Percentiles rank a stretch among this genome's conserved stretches.
These are phyloP conservation scores for Podila epigama DNA, from an alignment of 192 early-diverging fungal genomes.

Conservation along the genomic window DNA sequence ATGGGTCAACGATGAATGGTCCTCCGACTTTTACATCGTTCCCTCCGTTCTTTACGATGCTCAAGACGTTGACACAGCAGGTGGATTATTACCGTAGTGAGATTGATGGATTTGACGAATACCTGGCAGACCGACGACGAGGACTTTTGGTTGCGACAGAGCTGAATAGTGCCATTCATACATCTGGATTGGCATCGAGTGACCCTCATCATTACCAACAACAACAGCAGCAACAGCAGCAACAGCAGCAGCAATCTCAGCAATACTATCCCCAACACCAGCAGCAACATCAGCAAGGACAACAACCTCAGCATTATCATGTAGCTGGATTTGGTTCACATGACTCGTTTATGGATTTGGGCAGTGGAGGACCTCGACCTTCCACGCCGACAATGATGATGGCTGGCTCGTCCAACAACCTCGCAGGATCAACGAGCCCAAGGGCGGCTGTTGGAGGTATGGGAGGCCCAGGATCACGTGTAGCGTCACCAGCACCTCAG, in stretches of 20 bases:
- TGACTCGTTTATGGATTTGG: conserved; percentile 30
- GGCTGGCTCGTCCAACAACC: conserved; percentile 45
- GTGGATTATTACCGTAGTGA: conserved; percentile 68
- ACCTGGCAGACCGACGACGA: conserved; percentile 61
- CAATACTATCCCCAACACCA: conserved; percentile 45
- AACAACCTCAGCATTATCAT: background rate
- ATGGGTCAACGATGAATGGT: conserved; percentile 15
- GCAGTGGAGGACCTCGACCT: conserved; percentile 28
- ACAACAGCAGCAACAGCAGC: conserved; percentile 14
- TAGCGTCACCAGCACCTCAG: conserved; percentile 10
- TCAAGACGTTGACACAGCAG: conserved; percentile 69
- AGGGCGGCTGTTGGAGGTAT: conserved; percentile 4
- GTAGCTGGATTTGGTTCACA: conserved; percentile 47
- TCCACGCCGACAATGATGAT: conserved; percentile 51
- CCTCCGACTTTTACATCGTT: conserved; percentile 56
- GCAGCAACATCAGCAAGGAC: conserved; percentile 17
- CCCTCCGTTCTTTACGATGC: conserved; percentile 71
- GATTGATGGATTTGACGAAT: conserved; percentile 65
- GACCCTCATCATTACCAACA: background rate
- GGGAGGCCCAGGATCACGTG: background rate
- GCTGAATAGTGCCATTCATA: conserved; percentile 46
- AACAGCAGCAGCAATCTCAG: conserved; percentile 19
- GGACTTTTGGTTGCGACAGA: conserved; percentile 62
- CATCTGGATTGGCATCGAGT: conserved; percentile 16
- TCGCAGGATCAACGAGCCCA: conserved; percentile 50